phyloP scores from a whole-genome alignment of 306 rosid species.

The Vicia villosa region DNA sequence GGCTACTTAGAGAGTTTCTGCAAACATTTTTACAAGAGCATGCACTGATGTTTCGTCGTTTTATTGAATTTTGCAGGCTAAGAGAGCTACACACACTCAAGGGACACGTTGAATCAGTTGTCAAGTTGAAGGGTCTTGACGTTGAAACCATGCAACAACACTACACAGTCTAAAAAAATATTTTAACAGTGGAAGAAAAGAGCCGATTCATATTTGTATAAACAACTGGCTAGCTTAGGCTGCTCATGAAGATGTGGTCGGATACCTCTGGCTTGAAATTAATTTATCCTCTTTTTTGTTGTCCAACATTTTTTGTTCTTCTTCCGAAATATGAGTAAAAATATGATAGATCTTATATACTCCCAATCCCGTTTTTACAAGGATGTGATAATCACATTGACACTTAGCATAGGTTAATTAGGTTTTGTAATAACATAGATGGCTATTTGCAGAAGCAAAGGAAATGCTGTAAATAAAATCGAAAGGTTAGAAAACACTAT shows the following conservation, averaged over 20 bases:
- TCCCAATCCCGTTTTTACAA: not conserved
- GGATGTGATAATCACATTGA: not conserved
- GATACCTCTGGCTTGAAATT: not conserved
- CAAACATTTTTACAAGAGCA: not conserved
- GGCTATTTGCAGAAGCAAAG: not conserved
- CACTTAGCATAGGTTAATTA: not conserved
- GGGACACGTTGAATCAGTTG: conserved; percentile 66
- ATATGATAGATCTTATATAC: conserved; percentile 3
- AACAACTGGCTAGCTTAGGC: not conserved
- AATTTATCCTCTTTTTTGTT: not conserved
- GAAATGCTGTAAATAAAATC: not conserved
- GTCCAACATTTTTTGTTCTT: not conserved
- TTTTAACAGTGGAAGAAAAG: not conserved
- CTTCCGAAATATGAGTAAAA: conserved; percentile 1
- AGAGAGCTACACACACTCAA: conserved; percentile 66
- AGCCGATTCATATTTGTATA: not conserved
- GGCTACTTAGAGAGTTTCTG: too few species aligned
- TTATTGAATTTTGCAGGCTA: conserved; percentile 44
- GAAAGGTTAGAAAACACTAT: not conserved
- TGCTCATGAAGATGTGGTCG: conserved; percentile 26
- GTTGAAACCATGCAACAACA: conserved; percentile 49
- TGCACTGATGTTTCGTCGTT: not conserved
- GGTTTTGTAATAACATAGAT: conserved; percentile 14
- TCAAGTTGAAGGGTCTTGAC: conserved; percentile 61
- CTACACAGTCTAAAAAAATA: conserved; percentile 42